Base-by-base conservation (phyloP, 1,139 yeast genomes). In the Suhomyces anneliseae region DNA sequence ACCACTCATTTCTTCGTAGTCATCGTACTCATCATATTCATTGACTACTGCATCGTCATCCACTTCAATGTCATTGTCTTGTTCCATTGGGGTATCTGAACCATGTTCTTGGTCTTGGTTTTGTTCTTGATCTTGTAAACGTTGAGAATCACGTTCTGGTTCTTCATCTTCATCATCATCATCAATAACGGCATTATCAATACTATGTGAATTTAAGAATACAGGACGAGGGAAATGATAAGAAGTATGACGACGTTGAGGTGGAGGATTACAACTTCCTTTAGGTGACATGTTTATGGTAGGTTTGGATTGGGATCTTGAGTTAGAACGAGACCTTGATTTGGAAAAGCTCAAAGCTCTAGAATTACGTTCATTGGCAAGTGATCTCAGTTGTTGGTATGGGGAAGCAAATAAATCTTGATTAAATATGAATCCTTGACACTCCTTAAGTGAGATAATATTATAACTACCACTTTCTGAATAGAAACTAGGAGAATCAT, bases 341-440 rank as follows among this genome's bases (percentile, higher is more conserved):
- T 46, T 54, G 8, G 59, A 48, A 45, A 56, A 61, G 47, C 70
- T 64, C 39, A 58, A 48, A 12, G 68, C 64, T 35, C 73, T 58
- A 31, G 57, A 54, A 45, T 62, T 68, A 44, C 64, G 58, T 48
- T 74, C 81, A 46, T 66, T 72, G 1, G 77, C 69, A 4, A 71
- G 53, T 0, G 82, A 74, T 43, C 77, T 62, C 57, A 73, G 78
- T 55, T 83, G 90, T 54, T 82, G 87, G 58, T 79, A 82, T 8
- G 83, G 80, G 8, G 84, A 74, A 8, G 87, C 90, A 71, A 85
- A 85, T 48, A 85, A 67, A 56, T 84, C 89, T 56, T 84, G 90
- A 62, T 86, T 86, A 77, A 88, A 86, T 15, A 81, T 68, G 57
- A 85, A 86, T 6, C 93, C 93, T 60, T 86, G 92, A 42, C 84